Conservation (phyloP, 441 rosid species). For the Populus hybrid region DNA sequence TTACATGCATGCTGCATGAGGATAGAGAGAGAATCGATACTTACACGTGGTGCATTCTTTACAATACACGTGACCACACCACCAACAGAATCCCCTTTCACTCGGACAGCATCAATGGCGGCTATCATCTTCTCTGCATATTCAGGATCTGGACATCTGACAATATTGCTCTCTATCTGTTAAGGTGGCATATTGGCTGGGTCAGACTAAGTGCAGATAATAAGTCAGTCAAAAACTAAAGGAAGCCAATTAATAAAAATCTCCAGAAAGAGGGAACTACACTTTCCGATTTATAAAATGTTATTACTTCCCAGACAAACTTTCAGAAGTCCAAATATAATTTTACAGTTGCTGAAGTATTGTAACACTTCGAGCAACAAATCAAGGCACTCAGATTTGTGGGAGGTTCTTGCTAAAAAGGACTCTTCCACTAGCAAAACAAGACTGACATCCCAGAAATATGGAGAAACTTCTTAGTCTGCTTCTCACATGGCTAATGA, state of each 20-base stretch:
- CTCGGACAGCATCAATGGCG: constrained; percentile 78
- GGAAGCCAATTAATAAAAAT: not conserved
- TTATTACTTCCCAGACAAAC: not conserved
- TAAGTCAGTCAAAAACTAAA: not conserved
- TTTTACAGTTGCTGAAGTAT: not conserved
- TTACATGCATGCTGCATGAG: not conserved
- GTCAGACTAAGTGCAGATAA: constrained; percentile 12
- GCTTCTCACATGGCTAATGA: not conserved
- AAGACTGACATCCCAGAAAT: not conserved
- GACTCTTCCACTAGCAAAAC: not conserved
- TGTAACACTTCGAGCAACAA: not conserved
- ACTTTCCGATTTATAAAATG: not conserved
- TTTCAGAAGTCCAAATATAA: not conserved
- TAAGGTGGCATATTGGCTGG: constrained; percentile 11
- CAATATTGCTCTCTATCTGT: constrained; percentile 93
- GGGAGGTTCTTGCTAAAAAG: not conserved
- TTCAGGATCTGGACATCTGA: constrained; percentile 93
- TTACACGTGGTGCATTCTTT: constrained; percentile 82
- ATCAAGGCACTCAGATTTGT: not conserved
- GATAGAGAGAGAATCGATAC: constrained; percentile 11
- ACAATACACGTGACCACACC: constrained; percentile 96
- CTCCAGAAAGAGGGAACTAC: not conserved
- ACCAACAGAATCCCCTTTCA: constrained; percentile 87
- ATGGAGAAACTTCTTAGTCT: not conserved
- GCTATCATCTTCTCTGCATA: constrained; percentile 97